Conservation (phyloP, 208 protist species). For the Trypanosoma caninum region DNA sequence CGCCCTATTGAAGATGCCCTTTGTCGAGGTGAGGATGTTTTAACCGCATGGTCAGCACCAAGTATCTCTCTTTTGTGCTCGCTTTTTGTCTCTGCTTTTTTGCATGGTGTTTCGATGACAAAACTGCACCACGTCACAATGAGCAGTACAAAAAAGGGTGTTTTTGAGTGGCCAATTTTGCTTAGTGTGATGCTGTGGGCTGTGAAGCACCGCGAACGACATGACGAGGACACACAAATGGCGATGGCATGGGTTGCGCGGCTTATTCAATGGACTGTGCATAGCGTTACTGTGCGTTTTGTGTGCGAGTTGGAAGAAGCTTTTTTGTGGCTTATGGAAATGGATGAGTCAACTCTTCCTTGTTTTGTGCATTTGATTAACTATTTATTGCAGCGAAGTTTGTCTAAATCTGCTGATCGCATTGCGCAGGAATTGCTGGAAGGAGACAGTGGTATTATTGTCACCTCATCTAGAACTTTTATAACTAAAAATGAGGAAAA, state of each 20-base stretch:
- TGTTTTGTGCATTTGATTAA: conserved; percentile 85
- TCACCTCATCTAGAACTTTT: conserved; percentile 54
- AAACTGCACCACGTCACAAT: conserved; percentile 88
- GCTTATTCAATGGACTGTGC: conserved; percentile 80
- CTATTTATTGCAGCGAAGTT: conserved; percentile 72
- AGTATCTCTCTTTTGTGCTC: conserved; percentile 65
- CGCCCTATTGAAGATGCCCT: conserved; percentile 48
- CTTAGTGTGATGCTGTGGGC: conserved; percentile 79
- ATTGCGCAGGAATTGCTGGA: conserved; percentile 66
- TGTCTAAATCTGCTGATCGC: conserved; percentile 83
- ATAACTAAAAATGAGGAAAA: conserved; percentile 43
- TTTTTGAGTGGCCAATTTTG: conserved; percentile 84
- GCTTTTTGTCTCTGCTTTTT: conserved; percentile 60
- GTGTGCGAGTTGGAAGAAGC: conserved; percentile 69
- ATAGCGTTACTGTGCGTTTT: conserved; percentile 76
- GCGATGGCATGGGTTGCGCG: conserved; percentile 69
- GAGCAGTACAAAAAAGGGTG: conserved; percentile 38
- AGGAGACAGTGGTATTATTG: conserved; percentile 57
- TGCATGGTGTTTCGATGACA: conserved; percentile 63
- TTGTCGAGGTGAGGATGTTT: conserved; percentile 21
- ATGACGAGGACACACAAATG: conserved; percentile 27
- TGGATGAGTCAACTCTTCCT: conserved; percentile 61
- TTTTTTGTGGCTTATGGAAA: conserved; percentile 52
- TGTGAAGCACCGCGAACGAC: conserved; percentile 29
- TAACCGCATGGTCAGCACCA: conserved; percentile 19